Percentiles rank a stretch among this genome's conserved stretches.
Evolutionary conservation across 352 stramenopile species (phyloP).

Genomic region (Phytophthora tentaculata): DNA sequence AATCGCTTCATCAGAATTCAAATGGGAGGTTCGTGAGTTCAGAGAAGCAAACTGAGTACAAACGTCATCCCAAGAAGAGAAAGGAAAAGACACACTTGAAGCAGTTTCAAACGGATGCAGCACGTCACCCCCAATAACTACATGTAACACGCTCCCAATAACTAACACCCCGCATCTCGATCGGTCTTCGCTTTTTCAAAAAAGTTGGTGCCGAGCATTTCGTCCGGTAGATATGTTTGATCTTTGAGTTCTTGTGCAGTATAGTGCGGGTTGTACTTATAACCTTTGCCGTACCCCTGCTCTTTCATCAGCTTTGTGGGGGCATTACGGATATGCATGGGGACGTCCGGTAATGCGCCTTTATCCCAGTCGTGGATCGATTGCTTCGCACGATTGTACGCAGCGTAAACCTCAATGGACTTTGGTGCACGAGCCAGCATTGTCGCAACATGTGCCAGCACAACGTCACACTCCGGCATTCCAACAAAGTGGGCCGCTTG

Average conservation of each 20-base stretch:
- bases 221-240: slow-evolving; percentile 85
- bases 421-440: slow-evolving; percentile 85
- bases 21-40: not conserved
- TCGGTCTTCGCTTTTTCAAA: slow-evolving; percentile 41
- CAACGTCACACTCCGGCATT: slow-evolving; percentile 89
- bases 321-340: slow-evolving; percentile 83
- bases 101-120: slow-evolving; percentile 7
- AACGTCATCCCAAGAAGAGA: slow-evolving; percentile 7
- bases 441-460: slow-evolving; percentile 79
- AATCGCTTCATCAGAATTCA: not conserved
- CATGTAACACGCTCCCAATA: not conserved
- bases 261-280: slow-evolving; percentile 87
- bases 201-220: slow-evolving; percentile 68
- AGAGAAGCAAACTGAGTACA: too few species aligned
- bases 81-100: slow-evolving; percentile 24
- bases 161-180: slow-evolving; percentile 8
- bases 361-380: slow-evolving; percentile 60
- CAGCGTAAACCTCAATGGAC: slow-evolving; percentile 83
- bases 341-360: slow-evolving; percentile 72
- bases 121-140: not conserved
- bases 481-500: slow-evolving; percentile 79
- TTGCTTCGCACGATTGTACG: slow-evolving; percentile 82
- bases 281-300: slow-evolving; percentile 79
- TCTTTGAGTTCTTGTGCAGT: slow-evolving; percentile 67
- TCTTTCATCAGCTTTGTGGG: slow-evolving; percentile 82